phyloP scores from a whole-genome alignment of 495 filamentous ascomycete genomes.

The Podospora didyma region DNA sequence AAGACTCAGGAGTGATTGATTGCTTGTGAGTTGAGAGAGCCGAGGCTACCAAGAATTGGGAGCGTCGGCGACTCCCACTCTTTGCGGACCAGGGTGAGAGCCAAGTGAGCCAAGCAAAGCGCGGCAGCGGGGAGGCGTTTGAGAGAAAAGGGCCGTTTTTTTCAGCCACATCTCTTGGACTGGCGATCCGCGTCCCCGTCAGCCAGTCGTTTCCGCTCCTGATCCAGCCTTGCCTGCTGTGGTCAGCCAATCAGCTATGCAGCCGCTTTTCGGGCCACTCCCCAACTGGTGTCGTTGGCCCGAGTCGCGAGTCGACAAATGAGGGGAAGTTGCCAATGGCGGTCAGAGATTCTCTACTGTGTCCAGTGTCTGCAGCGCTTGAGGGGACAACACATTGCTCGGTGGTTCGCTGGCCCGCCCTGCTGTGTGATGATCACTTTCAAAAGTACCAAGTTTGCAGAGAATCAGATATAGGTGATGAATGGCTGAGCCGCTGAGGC shows the following conservation, averaged over 20 bases:
- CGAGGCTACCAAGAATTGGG: not conserved
- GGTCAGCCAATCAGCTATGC: not conserved
- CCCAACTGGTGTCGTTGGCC: not conserved
- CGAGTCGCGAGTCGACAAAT: not conserved
- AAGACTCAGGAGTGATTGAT: too few relatives aligned
- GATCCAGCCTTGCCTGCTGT: not conserved
- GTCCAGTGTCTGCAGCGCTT: not conserved
- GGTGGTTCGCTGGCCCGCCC: too few relatives aligned
- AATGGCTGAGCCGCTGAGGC: too few relatives aligned
- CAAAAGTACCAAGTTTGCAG: too few relatives aligned
- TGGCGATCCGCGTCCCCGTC: not conserved
- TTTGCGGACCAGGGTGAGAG: not conserved
- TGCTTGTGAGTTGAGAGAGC: too few relatives aligned
- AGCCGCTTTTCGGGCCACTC: not conserved
- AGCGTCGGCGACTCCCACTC: not conserved
- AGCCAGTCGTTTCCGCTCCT: not conserved
- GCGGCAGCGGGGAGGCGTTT: not conserved
- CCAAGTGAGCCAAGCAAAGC: not conserved
- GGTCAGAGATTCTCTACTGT: not conserved
- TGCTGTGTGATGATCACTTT: too few relatives aligned
- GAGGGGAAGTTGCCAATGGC: not conserved
- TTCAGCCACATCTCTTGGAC: constrained; percentile 17
- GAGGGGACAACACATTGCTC: too few relatives aligned
- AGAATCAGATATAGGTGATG: too few relatives aligned
- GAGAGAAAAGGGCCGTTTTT: constrained; percentile 12